These are phyloP conservation scores for Caryopteris hybrid DNA, from an alignment of 305 asterid species.

Conservation along the genomic window DNA sequence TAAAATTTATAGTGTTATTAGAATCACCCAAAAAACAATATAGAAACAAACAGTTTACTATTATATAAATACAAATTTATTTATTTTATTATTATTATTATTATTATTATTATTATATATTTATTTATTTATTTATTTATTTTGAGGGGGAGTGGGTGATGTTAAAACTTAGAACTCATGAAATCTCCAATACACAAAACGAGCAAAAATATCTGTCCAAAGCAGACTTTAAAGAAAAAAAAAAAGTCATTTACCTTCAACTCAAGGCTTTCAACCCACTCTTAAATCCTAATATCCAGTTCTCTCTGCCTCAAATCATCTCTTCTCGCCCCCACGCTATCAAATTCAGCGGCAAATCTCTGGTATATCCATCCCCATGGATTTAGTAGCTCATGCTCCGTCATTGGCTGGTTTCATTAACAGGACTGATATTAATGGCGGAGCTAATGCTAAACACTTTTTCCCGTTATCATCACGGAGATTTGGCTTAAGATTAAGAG, in stretches of 20 bases:
- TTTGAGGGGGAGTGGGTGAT: too few relatives aligned
- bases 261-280: neutral
- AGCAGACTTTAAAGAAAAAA: neutral
- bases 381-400: conserved; percentile 20
- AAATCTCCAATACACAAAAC: too few relatives aligned
- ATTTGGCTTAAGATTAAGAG: conserved; percentile 12
- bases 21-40: too few relatives aligned
- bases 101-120: too few relatives aligned
- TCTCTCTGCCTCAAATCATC: neutral
- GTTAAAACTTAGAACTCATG: too few relatives aligned
- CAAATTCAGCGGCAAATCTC: conserved; percentile 1
- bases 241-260: too few relatives aligned
- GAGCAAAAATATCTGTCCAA: neutral
- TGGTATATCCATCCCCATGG: conserved; percentile 12
- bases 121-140: too few relatives aligned
- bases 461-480: conserved; percentile 3
- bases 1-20: too few relatives aligned
- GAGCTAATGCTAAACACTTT: conserved; percentile 8
- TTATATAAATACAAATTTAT: too few relatives aligned
- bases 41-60: too few relatives aligned
- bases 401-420: conserved; percentile 14
- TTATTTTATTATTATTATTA: too few relatives aligned
- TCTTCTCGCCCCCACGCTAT: neutral
- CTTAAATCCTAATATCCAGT: neutral
- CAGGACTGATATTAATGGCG: neutral